phyloP scores from a whole-genome alignment of 306 rosid genomes.

The Cucumis cinereus region DNA sequence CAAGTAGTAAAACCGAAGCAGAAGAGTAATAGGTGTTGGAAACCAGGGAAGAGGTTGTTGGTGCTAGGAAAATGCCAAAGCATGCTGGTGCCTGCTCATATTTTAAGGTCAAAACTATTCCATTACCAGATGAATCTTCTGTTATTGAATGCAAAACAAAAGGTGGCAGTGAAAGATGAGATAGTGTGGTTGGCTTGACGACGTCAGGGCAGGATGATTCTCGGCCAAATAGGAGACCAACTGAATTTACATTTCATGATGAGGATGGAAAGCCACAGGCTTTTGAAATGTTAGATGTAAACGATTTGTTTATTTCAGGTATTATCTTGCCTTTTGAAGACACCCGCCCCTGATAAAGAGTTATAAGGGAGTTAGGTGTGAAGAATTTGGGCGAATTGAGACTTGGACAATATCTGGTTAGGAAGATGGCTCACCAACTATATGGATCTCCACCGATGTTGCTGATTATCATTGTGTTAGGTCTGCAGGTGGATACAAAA shows the following conservation, averaged over 20 bases:
- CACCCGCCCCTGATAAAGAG: slow-evolving; percentile 31
- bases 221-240: slow-evolving; percentile 57
- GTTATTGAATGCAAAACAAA: slow-evolving; percentile 45
- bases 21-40: slow-evolving; percentile 42
- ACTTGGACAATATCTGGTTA: slow-evolving; percentile 88
- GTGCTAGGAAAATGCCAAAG: slow-evolving; percentile 62
- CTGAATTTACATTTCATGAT: slow-evolving; percentile 69
- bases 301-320: slow-evolving; percentile 59
- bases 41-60: slow-evolving; percentile 25
- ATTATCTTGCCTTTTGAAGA: slow-evolving; percentile 51
- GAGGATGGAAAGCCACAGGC: slow-evolving; percentile 44
- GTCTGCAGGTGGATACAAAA: slow-evolving; percentile 70
- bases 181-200: slow-evolving; percentile 47
- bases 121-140: slow-evolving; percentile 31
- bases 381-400: slow-evolving; percentile 84
- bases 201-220: slow-evolving; percentile 39
- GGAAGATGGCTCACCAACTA: slow-evolving; percentile 69
- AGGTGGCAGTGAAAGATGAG: slow-evolving; percentile 52
- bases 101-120: slow-evolving; percentile 52
- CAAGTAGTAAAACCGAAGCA: slow-evolving; percentile 6
- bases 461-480: slow-evolving; percentile 70
- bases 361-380: slow-evolving; percentile 56
- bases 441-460: slow-evolving; percentile 79
- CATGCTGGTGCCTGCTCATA: slow-evolving; percentile 64
- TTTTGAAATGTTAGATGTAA: slow-evolving; percentile 70